A percentile compares a stretch with the other conserved stretches of the same genome.
These are phyloP conservation scores for Globisporangium mamillatum DNA, from an alignment of 352 stramenopile genomes.

Conservation along the genomic window DNA sequence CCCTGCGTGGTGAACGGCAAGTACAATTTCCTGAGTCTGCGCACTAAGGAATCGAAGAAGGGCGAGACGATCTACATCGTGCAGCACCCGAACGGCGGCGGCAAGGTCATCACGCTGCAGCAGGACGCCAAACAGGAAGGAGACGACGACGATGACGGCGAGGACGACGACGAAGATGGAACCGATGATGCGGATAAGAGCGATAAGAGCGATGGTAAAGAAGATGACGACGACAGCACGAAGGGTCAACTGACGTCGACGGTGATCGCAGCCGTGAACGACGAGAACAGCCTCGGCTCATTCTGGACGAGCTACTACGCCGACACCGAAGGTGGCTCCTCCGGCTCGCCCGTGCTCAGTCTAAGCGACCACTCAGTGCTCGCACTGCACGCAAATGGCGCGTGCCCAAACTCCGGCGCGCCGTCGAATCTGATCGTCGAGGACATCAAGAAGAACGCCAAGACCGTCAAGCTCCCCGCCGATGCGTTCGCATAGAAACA, in stretches of 20 bases:
- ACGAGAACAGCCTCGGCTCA: conserved; percentile 24
- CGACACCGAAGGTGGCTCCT: conserved; percentile 45
- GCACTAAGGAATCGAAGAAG: conserved; percentile 18
- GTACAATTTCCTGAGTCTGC: conserved; percentile 41
- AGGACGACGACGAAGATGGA: conserved; percentile 23
- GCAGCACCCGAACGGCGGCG: conserved; percentile 40
- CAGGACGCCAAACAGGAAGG: conserved; percentile 27
- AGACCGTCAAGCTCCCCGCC: conserved; percentile 24
- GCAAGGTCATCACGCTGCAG: conserved; percentile 33
- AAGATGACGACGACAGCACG: neutral
- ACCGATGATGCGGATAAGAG: conserved; percentile 2
- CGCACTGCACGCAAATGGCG: conserved; percentile 46
- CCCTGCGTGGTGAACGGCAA: conserved; percentile 27
- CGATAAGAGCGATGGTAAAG: neutral
- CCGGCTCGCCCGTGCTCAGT: conserved; percentile 44
- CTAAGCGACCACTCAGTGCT: conserved; percentile 40
- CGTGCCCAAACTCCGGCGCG: conserved; percentile 39
- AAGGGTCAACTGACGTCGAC: conserved; percentile 8
- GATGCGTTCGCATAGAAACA: conserved; percentile 34
- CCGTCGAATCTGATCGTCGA: conserved; percentile 39
- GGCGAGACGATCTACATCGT: conserved; percentile 52
- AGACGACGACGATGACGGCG: conserved; percentile 17
- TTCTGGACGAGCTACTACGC: conserved; percentile 47
- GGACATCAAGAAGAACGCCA: conserved; percentile 30
- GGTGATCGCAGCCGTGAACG: conserved; percentile 20